Base-by-base conservation (phyloP, 768 basidiomycete genomes). In the Termitomyces sp. region DNA sequence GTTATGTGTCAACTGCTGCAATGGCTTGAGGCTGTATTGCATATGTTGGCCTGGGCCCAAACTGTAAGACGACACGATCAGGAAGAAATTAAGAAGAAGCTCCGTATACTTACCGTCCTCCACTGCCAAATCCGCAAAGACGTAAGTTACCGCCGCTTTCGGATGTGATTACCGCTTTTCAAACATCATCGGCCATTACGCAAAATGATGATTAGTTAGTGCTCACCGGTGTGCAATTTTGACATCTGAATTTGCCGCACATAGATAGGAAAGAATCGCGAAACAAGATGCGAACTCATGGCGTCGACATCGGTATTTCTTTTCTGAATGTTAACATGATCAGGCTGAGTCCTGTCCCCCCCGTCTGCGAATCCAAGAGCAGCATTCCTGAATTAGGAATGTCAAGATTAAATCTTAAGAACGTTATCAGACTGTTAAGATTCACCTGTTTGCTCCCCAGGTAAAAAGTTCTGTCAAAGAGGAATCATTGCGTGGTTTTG, bases 91-190 rank as follows among this genome's bases (percentile, higher is more conserved):
- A 22, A 52, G 6, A 39, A 41, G 47, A 10, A 44, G 1, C 6
- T 36, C 3, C 13, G 29, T n/a, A 34, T 58, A 68, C 81, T 53
- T 69, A 86, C 87, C 94, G 83, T 55, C 94, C 94, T 12, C 89
- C 88, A 50, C 85, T 87, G 1, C 92, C 93, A 65, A 94, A 95
- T 3, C 97, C 95, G 64, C 94, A 98, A 6, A 94, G 66, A 27
- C 87, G 85, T 14, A 98, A 65, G 64, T 96, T 97, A 14, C 84
- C 82, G 37, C 79, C 74, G 9, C 64, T 59, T 69, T 97, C 93
- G 16, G 84, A 79, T 0, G 94, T 97, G 8, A 97, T 75, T 5
- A 90, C 69, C 26, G 68, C 79, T 75, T 56, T 31, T 16, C 26
- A 13, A 36, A 49, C n/a, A 56, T 56, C 41, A 60, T 16, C 20